phyloP scores from a whole-genome alignment of 345 rosid genomes.

The Sonneratia alba region DNA sequence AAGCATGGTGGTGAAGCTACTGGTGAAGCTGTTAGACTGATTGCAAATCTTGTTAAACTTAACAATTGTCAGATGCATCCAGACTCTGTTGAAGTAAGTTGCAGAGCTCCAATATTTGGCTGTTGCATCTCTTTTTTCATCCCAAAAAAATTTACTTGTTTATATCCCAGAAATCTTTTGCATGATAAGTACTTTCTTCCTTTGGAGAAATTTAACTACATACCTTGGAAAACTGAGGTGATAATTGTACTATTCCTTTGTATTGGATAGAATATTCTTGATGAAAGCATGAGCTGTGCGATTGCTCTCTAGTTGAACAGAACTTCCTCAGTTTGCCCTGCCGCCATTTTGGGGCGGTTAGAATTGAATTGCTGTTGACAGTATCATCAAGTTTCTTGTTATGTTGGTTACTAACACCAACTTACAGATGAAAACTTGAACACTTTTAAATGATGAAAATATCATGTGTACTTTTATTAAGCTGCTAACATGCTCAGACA shows the following conservation, averaged over 20 bases:
- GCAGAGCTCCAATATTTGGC: not conserved
- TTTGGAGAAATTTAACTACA: not conserved
- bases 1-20: constrained; percentile 91
- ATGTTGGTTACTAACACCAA: not conserved
- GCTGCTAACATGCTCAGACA: not conserved
- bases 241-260: not conserved
- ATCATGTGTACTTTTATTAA: not conserved
- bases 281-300: not conserved
- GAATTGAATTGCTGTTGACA: not conserved
- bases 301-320: not conserved
- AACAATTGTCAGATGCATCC: constrained; percentile 86
- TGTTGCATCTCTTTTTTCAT: not conserved
- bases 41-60: constrained; percentile 73
- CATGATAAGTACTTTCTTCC: not conserved
- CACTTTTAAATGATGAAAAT: not conserved
- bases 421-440: not conserved
- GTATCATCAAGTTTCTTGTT: not conserved
- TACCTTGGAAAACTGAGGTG: not conserved
- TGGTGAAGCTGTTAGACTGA: constrained; percentile 61
- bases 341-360: not conserved
- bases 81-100: constrained; percentile 61
- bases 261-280: not conserved
- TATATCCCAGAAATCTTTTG: not conserved
- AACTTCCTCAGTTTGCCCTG: not conserved
- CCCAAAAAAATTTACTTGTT: not conserved